phyloP scores from a whole-genome alignment of 345 rosid species.

The Salix brachista region DNA sequence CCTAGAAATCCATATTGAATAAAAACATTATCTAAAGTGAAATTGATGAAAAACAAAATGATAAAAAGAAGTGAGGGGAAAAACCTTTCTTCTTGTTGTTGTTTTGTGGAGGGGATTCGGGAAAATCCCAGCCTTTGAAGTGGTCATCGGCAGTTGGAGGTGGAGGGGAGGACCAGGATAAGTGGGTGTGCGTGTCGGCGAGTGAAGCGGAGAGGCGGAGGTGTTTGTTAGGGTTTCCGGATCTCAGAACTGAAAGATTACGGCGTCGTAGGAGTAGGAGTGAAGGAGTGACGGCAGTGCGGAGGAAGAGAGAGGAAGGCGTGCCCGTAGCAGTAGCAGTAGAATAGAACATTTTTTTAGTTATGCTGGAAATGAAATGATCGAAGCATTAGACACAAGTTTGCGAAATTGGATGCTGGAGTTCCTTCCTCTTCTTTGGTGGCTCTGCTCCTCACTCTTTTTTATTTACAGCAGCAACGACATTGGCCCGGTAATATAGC shows the following conservation, averaged over 20 bases:
- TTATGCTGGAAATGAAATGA: background rate
- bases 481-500: background rate
- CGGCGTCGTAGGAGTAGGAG: slow-evolving; percentile 35
- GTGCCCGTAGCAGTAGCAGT: slow-evolving; percentile 2
- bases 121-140: slow-evolving; percentile 64
- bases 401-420: background rate
- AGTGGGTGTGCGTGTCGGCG: slow-evolving; percentile 18
- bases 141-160: slow-evolving; percentile 19
- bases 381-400: background rate
- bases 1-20: slow-evolving; percentile 33
- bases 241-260: slow-evolving; percentile 17
- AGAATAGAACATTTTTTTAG: slow-evolving; percentile 33
- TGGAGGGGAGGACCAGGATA: slow-evolving; percentile 53
- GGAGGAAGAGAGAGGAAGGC: slow-evolving; percentile 24
- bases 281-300: slow-evolving; percentile 21
- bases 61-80: background rate
- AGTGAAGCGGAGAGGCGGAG: slow-evolving; percentile 44
- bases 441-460: background rate
- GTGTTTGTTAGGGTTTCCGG: slow-evolving; percentile 22
- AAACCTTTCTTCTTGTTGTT: slow-evolving; percentile 39
- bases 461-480: background rate
- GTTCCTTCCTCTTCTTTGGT: background rate
- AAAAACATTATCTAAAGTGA: background rate
- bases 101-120: slow-evolving; percentile 30
- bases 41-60: background rate